Conservation (phyloP, 345 rosid genomes). For the Camelina laxa region DNA sequence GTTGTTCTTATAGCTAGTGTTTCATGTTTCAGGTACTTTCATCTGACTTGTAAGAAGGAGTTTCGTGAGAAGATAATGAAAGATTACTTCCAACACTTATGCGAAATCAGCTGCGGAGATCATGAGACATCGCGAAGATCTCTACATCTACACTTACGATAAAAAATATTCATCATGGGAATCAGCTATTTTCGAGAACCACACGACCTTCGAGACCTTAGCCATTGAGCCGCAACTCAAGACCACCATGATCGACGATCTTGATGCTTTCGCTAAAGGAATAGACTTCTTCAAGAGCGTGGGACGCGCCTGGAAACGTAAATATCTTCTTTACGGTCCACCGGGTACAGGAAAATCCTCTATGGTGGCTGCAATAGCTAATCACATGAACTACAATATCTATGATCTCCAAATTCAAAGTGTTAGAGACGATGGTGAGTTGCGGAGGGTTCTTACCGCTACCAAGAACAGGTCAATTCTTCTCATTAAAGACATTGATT, state of each 20-base stretch:
- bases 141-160: slow-evolving; percentile 37
- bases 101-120: slow-evolving; percentile 39
- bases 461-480: slow-evolving; percentile 44
- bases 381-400: slow-evolving; percentile 43
- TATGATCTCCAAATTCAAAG: slow-evolving; percentile 46
- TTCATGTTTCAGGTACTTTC: slow-evolving; percentile 35
- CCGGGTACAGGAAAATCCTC: slow-evolving; percentile 44
- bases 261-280: slow-evolving; percentile 38
- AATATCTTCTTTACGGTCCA: slow-evolving; percentile 45
- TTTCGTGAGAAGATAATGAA: slow-evolving; percentile 40
- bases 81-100: slow-evolving; percentile 32
- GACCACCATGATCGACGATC: slow-evolving; percentile 31
- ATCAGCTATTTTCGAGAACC: slow-evolving; percentile 39
- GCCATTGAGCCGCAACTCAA: slow-evolving; percentile 38
- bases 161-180: slow-evolving; percentile 19
- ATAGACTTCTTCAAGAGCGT: slow-evolving; percentile 44
- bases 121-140: slow-evolving; percentile 24
- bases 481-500: slow-evolving; percentile 47
- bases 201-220: slow-evolving; percentile 41
- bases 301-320: slow-evolving; percentile 45
- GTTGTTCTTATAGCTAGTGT: neutral
- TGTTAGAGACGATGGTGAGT: slow-evolving; percentile 37
- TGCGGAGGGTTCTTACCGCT: slow-evolving; percentile 37
- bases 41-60: slow-evolving; percentile 41
- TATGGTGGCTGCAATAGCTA: slow-evolving; percentile 45